A percentile compares a stretch with the other conserved stretches of the same genome.
Evolutionary conservation across 2,329 filamentous ascomycete genomes (phyloP).

Genomic region (Aureobasidium subglaciale): DNA sequence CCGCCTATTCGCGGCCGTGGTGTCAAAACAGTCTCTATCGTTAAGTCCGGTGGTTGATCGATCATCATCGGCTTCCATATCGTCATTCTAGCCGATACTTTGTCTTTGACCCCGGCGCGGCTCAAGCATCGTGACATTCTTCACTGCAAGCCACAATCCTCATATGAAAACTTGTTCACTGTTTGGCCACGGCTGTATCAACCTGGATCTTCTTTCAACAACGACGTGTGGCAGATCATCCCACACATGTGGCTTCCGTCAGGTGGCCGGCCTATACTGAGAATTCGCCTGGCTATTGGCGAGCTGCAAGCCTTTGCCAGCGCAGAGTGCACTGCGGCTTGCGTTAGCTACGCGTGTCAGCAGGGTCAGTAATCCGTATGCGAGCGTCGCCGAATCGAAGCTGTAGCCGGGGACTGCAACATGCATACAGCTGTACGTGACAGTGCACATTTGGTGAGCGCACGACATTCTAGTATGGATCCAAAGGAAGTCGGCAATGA

Average conservation of each 20-base stretch:
- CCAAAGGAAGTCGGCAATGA: not conserved
- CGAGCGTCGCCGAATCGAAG: not conserved
- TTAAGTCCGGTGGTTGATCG: not conserved
- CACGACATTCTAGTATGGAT: not conserved
- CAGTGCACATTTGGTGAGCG: not conserved
- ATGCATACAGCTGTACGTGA: not conserved
- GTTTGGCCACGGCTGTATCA: too few relatives aligned
- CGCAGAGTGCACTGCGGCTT: not conserved
- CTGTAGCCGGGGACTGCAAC: not conserved
- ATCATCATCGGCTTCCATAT: not conserved
- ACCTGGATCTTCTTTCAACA: too few relatives aligned
- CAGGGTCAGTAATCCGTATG: not conserved
- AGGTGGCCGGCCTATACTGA: not conserved
- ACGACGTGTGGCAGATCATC: too few relatives aligned
- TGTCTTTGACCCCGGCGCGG: not conserved
- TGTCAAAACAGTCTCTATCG: not conserved
- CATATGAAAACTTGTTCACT: too few relatives aligned
- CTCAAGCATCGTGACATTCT: not conserved
- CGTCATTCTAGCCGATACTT: not conserved
- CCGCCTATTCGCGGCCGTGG: too few relatives aligned
- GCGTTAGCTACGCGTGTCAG: not conserved
- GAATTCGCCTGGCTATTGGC: not conserved
- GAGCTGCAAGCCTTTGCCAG: slow-evolving; percentile 2
- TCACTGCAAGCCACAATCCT: not conserved
- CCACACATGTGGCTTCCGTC: not conserved